phyloP scores from a whole-genome alignment of 2,329 filamentous ascomycete genomes.

The Paracoccidioides brasiliensis region DNA sequence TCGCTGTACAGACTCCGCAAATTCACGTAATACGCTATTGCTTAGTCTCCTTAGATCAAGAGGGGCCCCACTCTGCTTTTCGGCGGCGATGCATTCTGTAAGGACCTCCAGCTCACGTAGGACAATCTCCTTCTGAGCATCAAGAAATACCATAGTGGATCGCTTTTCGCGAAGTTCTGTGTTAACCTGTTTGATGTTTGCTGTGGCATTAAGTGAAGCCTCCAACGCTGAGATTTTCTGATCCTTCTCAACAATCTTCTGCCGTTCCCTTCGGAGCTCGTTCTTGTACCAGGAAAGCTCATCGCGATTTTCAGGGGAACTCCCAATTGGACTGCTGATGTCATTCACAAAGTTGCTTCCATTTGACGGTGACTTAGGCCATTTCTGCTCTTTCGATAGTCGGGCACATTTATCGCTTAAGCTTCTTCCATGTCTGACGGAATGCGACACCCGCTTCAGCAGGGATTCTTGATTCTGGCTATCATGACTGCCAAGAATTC shows the following conservation, averaged over 20 bases:
- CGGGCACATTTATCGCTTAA: constrained; percentile 56
- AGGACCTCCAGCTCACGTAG: constrained; percentile 82
- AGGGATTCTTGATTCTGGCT: constrained; percentile 55
- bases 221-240: constrained; percentile 72
- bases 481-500: constrained; percentile 62
- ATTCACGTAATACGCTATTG: constrained; percentile 48
- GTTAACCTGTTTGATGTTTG: constrained; percentile 62
- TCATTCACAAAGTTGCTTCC: constrained; percentile 40
- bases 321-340: constrained; percentile 58
- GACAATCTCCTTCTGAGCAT: constrained; percentile 91
- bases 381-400: constrained; percentile 50
- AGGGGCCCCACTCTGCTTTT: constrained; percentile 68
- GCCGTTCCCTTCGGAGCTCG: constrained; percentile 69
- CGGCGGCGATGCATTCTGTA: constrained; percentile 73
- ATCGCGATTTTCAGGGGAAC: constrained; percentile 44
- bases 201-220: constrained; percentile 43
- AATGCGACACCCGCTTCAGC: constrained; percentile 79
- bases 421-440: constrained; percentile 82
- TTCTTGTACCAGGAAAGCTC: constrained; percentile 53
- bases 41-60: constrained; percentile 63
- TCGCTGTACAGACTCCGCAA: constrained; percentile 48
- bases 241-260: constrained; percentile 73
- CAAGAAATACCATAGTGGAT: constrained; percentile 86
- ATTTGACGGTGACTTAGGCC: constrained; percentile 54
- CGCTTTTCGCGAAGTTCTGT: constrained; percentile 83